Conservation (phyloP, 2,329 filamentous ascomycete species). For the Cytospora chrysosperma region DNA sequence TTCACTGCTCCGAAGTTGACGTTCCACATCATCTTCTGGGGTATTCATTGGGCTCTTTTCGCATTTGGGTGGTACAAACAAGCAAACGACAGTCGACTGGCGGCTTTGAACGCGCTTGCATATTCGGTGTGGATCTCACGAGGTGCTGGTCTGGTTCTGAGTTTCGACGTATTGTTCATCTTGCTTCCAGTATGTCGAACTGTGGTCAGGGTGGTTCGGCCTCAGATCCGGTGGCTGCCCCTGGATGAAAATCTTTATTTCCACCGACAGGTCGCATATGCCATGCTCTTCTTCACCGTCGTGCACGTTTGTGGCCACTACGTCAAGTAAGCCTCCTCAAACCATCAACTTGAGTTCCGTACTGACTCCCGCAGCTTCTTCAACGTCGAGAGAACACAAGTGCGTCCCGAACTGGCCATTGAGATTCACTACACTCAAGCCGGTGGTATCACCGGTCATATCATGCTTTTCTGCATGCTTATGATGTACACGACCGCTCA, state of each 20-base stretch:
- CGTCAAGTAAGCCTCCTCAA: slow-evolving; percentile 69
- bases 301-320: slow-evolving; percentile 82
- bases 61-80: slow-evolving; percentile 87
- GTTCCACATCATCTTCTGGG: slow-evolving; percentile 82
- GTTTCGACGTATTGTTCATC: slow-evolving; percentile 82
- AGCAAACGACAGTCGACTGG: slow-evolving; percentile 63
- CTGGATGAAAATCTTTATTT: slow-evolving; percentile 98
- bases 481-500: slow-evolving; percentile 97
- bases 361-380: slow-evolving; percentile 66
- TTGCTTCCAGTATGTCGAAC: slow-evolving; percentile 94
- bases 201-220: slow-evolving; percentile 77
- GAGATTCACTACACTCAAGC: slow-evolving; percentile 90
- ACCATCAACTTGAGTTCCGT: not conserved
- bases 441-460: slow-evolving; percentile 90
- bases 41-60: slow-evolving; percentile 75
- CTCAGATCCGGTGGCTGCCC: slow-evolving; percentile 83
- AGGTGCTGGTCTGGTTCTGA: slow-evolving; percentile 84
- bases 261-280: slow-evolving; percentile 90
- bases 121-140: slow-evolving; percentile 96
- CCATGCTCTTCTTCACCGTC: slow-evolving; percentile 77
- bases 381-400: slow-evolving; percentile 84
- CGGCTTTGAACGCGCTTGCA: slow-evolving; percentile 73
- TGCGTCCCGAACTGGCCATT: slow-evolving; percentile 76
- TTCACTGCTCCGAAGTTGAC: slow-evolving; percentile 68
- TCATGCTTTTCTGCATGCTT: slow-evolving; percentile 99